Conservation (phyloP, 768 basidiomycete species). For the Mycena pura region DNA sequence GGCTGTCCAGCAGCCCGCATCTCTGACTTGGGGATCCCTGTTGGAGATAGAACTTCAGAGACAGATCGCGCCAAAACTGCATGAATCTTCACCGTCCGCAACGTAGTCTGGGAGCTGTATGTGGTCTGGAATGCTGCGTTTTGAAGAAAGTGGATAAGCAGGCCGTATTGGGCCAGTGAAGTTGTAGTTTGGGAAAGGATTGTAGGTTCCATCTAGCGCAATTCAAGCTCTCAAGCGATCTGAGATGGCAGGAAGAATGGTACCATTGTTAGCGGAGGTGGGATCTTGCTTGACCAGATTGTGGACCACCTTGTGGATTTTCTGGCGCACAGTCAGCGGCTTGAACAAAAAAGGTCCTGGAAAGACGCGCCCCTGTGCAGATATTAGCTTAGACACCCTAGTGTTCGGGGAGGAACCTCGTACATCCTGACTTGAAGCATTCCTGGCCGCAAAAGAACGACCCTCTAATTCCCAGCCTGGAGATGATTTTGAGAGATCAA, state of each 20-base stretch:
- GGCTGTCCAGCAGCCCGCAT: constrained; percentile 62
- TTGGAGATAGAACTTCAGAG: constrained; percentile 15
- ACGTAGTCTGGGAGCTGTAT: constrained; percentile 93
- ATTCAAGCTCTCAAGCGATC: neutral
- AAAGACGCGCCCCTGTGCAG: constrained; percentile 43
- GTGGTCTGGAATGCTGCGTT: constrained; percentile 77
- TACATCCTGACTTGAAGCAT: constrained; percentile 95
- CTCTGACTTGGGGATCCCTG: constrained; percentile 70
- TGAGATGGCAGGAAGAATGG: neutral
- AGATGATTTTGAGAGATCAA: constrained; percentile 22
- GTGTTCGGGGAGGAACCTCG: constrained; percentile 44
- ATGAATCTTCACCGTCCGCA: constrained; percentile 43
- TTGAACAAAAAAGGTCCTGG: neutral
- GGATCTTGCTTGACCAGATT: constrained; percentile 54
- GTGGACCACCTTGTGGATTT: constrained; percentile 83
- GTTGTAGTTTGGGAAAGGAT: constrained; percentile 78
- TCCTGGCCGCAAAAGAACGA: constrained; percentile 95
- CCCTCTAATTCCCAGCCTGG: constrained; percentile 78
- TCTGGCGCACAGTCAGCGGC: constrained; percentile 49
- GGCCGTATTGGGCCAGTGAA: constrained; percentile 85
- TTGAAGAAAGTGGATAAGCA: constrained; percentile 85
- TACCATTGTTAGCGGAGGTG: constrained; percentile 11
- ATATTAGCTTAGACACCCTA: constrained; percentile 18
- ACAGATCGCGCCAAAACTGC: constrained; percentile 15
- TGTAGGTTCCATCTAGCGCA: constrained; percentile 71